Evolutionary conservation across 2,329 filamentous ascomycete species (phyloP).

Genomic region (Aspergillus sergii): DNA sequence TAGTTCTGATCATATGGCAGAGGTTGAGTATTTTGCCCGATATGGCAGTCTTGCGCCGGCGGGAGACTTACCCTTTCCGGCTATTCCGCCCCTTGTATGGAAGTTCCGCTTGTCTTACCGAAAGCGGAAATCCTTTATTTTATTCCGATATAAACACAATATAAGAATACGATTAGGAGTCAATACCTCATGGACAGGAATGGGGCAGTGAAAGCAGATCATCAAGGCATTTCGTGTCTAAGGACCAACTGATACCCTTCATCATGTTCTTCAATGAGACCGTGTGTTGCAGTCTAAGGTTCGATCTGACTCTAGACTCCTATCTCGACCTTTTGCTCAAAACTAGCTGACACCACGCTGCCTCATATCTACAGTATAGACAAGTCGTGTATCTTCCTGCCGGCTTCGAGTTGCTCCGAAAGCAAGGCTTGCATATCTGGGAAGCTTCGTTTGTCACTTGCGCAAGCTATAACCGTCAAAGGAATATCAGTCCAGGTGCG

Average conservation of each 20-base stretch:
- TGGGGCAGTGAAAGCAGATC: background rate
- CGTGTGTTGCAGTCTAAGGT: background rate
- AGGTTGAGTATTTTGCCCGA: background rate
- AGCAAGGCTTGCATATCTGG: constrained; percentile 13
- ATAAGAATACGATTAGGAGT: background rate
- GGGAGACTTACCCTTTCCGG: background rate
- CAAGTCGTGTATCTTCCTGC: constrained; percentile 21
- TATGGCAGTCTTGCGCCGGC: background rate
- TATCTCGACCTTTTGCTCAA: background rate
- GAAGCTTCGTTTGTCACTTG: constrained; percentile 13
- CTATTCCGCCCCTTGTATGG: background rate
- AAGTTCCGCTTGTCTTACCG: background rate
- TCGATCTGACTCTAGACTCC: background rate
- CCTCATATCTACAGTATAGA: constrained; percentile 14
- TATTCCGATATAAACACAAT: background rate
- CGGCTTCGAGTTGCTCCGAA: background rate
- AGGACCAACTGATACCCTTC: too few relatives aligned
- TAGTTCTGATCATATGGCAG: background rate
- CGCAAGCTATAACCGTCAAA: constrained; percentile 12
- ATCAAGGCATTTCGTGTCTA: background rate
- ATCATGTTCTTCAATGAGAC: background rate
- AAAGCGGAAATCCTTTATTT: background rate
- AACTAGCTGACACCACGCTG: background rate
- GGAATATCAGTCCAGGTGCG: constrained; percentile 18
- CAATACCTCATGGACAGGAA: background rate